phyloP scores from a whole-genome alignment of 495 filamentous ascomycete species.

The Pyrenopolyporus hunteri region DNA sequence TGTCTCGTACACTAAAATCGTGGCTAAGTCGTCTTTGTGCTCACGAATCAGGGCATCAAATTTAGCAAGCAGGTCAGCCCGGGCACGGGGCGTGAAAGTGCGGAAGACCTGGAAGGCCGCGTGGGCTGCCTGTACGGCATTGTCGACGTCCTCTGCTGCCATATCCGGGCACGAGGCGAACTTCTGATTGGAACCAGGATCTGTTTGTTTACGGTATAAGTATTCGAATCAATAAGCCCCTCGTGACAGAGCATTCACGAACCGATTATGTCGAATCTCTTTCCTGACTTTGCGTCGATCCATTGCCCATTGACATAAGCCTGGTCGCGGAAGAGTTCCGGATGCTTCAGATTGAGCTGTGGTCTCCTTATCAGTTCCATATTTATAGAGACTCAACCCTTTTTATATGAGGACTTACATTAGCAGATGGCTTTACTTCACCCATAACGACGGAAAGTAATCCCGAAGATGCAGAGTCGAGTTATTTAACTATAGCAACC shows the following conservation, averaged over 20 bases:
- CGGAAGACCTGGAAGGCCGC: constrained; percentile 66
- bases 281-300: constrained; percentile 65
- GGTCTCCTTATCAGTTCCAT: background rate
- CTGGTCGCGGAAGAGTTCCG: constrained; percentile 63
- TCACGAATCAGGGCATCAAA: constrained; percentile 61
- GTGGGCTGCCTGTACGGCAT: constrained; percentile 64
- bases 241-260: constrained; percentile 29
- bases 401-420: constrained; percentile 16
- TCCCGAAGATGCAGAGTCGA: background rate
- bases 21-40: constrained; percentile 61
- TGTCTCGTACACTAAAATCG: constrained; percentile 66
- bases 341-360: constrained; percentile 60
- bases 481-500: too few relatives aligned
- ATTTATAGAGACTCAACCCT: background rate
- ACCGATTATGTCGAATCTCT: constrained; percentile 72
- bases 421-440: background rate
- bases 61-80: constrained; percentile 67
- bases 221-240: background rate
- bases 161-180: constrained; percentile 71
- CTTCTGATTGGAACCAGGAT: constrained; percentile 68
- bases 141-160: constrained; percentile 64
- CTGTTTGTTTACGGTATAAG: constrained; percentile 34
- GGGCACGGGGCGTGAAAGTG: constrained; percentile 63
- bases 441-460: constrained; percentile 14
- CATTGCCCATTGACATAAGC: constrained; percentile 68